phyloP scores from a whole-genome alignment of 495 filamentous ascomycete genomes.

The Penicillium riverlandense region DNA sequence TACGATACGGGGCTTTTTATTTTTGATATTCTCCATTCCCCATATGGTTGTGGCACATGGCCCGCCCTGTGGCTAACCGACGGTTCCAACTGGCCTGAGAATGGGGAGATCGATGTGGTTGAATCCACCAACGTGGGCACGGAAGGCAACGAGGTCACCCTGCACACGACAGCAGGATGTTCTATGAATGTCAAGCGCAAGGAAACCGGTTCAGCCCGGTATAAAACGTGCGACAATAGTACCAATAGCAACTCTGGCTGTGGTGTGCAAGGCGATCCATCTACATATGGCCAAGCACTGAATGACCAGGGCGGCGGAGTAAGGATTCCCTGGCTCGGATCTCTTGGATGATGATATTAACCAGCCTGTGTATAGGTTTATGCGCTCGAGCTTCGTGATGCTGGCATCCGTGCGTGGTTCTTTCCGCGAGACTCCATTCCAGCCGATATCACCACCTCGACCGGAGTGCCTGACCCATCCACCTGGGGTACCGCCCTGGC shows the following conservation, averaged over 20 bases:
- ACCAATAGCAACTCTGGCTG: constrained; percentile 37
- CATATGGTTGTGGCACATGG: constrained; percentile 48
- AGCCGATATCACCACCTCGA: constrained; percentile 20
- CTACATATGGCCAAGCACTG: constrained; percentile 34
- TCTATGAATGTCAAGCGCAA: constrained; percentile 41
- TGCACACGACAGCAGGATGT: constrained; percentile 38
- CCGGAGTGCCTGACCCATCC: constrained; percentile 33
- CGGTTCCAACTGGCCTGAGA: constrained; percentile 49
- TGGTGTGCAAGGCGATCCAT: constrained; percentile 25
- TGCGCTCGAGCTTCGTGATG: constrained; percentile 37
- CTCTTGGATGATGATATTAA: too few relatives aligned
- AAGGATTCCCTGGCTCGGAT: constrained; percentile 1
- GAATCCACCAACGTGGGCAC: constrained; percentile 39
- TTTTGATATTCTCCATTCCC: constrained; percentile 46
- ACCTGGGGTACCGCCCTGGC: constrained; percentile 40
- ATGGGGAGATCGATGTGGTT: constrained; percentile 46
- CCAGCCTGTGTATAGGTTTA: constrained; percentile 23
- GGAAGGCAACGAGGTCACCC: constrained; percentile 37
- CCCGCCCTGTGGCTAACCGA: constrained; percentile 59
- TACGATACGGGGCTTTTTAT: constrained; percentile 48
- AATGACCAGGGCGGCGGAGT: constrained; percentile 43
- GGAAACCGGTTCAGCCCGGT: constrained; percentile 23
- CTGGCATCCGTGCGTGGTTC: constrained; percentile 44
- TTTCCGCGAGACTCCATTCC: constrained; percentile 36
- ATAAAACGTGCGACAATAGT: constrained; percentile 27